Evolutionary conservation across 164 flowering plant species (phyloP), one percentile per base, ranked within the genome.

Genomic region (Malania oleifera): DNA sequence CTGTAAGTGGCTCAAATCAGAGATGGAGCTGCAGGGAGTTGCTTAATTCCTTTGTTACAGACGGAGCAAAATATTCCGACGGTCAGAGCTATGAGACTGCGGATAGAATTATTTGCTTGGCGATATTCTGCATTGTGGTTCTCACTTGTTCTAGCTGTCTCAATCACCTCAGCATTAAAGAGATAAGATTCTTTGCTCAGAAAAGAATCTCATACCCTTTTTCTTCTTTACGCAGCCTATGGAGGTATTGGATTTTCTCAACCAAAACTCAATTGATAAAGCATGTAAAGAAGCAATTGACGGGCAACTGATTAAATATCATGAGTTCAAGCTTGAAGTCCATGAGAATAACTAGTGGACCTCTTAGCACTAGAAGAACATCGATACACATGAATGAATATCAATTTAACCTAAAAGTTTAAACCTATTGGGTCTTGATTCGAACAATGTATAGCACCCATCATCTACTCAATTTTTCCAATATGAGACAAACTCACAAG

Each of bases 1-100:
- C 74, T 86, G 88, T 54, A 88, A 81, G 74, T 88, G 98, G 98
- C 83, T 88, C 13, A 91, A 86, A 60, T 84, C 96, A 3, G 96
- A 91, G 74, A 82, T 91, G 10, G 93, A 91, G 80, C 72, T 81
- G 25, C 90, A 88, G 52, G 98, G 98, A 15, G 82, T 91, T 53
- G 98, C 91, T 49, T 86, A n/a, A n/a, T n/a, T n/a, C 90, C 51
- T 91, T 91, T 40, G 76, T 82, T 38, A 95, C 96, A 0, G 98
- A 91, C 60, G 72, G 95, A 73, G 84, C 96, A 6, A 83, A 78
- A 69, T 91, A 88, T 55, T 73, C 89, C 0, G 86, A 88, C 40
- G 70, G 61, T 47, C 98, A 91, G 66, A 88, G 93, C 73, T 95
- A 83, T 64, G 98, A 88, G 75, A 85, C 82, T 59, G 95, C 96